A percentile compares a stretch with the other conserved stretches of the same genome.
phyloP scores from a whole-genome alignment of 208 protist genomes.

The Crithidia brevicula region DNA sequence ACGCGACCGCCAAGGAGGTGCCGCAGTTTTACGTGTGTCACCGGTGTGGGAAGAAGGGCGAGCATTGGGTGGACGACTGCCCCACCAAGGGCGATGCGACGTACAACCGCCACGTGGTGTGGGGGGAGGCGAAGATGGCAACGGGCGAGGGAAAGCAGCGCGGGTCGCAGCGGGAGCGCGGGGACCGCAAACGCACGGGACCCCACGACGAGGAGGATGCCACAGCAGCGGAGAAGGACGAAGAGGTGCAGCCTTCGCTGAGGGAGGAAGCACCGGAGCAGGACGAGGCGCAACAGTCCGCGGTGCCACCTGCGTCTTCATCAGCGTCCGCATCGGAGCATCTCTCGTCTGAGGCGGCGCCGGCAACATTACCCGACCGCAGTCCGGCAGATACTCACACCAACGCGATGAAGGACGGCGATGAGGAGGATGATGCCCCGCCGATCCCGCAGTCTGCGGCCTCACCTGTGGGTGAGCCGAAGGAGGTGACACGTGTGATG shows the following conservation, averaged over 20 bases:
- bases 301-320: not conserved
- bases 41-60: slow-evolving; percentile 78
- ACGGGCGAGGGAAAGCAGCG: slow-evolving; percentile 2
- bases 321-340: not conserved
- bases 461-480: slow-evolving; percentile 4
- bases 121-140: slow-evolving; percentile 68
- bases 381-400: not conserved
- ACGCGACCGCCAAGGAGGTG: slow-evolving; percentile 60
- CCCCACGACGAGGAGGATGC: not conserved
- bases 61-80: slow-evolving; percentile 79
- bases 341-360: not conserved
- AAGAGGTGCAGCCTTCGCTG: not conserved
- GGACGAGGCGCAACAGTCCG: not conserved
- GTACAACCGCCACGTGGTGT: slow-evolving; percentile 70
- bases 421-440: slow-evolving; percentile 26
- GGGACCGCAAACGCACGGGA: not conserved
- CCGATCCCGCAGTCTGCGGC: slow-evolving; percentile 36
- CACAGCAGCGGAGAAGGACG: not conserved
- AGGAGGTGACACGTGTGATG: slow-evolving; percentile 60
- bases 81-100: slow-evolving; percentile 62
- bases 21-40: slow-evolving; percentile 85
- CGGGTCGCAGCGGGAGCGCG: not conserved
- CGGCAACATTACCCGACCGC: not conserved
- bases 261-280: not conserved
- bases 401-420: not conserved